A percentile compares a stretch with the other conserved stretches of the same genome.
Conservation (phyloP, 2,329 filamentous ascomycete genomes). For the Trichophyton benhamiae region DNA sequence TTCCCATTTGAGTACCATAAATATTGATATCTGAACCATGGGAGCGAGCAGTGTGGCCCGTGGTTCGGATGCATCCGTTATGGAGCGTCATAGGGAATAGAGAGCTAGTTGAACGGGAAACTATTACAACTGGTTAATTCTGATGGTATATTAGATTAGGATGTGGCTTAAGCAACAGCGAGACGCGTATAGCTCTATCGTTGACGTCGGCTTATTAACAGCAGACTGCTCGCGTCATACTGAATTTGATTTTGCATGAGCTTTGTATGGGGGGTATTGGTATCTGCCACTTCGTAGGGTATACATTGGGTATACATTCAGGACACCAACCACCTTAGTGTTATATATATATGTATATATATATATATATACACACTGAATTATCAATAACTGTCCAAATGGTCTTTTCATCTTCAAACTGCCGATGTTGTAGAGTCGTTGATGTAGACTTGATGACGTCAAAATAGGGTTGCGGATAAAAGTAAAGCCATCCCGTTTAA, state of each 20-base stretch:
- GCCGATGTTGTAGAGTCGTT: neutral
- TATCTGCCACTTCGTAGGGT: no score
- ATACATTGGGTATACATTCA: no score
- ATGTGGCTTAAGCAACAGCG: neutral
- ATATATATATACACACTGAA: neutral
- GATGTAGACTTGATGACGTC: neutral
- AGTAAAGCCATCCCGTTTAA: neutral
- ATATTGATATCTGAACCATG: neutral
- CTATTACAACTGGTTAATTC: neutral
- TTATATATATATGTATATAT: neutral
- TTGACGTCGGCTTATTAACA: no score
- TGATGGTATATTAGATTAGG: neutral
- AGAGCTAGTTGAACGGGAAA: neutral
- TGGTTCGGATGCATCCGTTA: neutral
- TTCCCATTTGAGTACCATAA: neutral
- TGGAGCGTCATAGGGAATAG: neutral
- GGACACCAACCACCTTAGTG: neutral
- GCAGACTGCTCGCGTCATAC: no score
- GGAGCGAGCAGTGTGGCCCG: neutral
- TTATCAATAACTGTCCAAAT: neutral
- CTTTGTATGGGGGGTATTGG: no score
- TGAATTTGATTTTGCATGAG: no score
- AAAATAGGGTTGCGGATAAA: neutral
- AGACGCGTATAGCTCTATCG: no score
- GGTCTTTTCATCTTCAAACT: neutral